A percentile compares a stretch with the other conserved stretches of the same genome.
Conservation (phyloP, 139 green algal species). For the Tetradesmus lagerheimii region DNA sequence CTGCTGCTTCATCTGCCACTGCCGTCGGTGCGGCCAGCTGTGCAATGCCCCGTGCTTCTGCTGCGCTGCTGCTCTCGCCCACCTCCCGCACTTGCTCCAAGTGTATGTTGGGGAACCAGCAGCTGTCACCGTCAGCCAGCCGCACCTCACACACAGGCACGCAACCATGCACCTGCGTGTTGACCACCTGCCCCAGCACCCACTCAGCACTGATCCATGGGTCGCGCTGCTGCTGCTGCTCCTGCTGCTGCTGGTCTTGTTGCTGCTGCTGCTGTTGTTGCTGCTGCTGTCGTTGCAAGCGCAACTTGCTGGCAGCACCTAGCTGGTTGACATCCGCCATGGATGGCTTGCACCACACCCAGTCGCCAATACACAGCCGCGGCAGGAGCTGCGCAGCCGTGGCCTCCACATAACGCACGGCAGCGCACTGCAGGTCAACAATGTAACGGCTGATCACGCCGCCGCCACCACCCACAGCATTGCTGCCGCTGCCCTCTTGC, state of each 20-base stretch:
- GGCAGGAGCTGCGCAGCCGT: constrained; percentile 31
- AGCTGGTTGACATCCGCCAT: neutral
- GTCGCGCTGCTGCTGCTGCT: neutral
- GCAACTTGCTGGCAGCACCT: neutral
- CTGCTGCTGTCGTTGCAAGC: neutral
- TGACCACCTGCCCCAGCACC: neutral
- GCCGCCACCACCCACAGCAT: neutral
- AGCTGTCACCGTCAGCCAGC: constrained; percentile 8
- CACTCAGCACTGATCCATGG: neutral
- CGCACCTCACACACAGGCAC: neutral
- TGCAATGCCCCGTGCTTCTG: neutral
- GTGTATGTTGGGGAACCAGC: constrained; percentile 7
- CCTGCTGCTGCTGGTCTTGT: constrained; percentile 8
- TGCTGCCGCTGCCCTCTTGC: neutral
- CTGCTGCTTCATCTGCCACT: neutral
- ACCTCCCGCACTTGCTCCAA: constrained; percentile 15
- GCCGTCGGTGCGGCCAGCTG: neutral
- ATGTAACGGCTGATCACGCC: neutral
- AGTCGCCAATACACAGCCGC: neutral
- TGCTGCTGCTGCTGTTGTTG: constrained; percentile 19
- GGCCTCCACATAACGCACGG: constrained; percentile 23
- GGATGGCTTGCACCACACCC: constrained; percentile 32
- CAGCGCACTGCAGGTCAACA: neutral
- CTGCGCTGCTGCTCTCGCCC: constrained; percentile 18
- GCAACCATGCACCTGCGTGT: neutral